phyloP scores from a whole-genome alignment of 1,284 basidiomycete genomes.

The Mycena sp. region DNA sequence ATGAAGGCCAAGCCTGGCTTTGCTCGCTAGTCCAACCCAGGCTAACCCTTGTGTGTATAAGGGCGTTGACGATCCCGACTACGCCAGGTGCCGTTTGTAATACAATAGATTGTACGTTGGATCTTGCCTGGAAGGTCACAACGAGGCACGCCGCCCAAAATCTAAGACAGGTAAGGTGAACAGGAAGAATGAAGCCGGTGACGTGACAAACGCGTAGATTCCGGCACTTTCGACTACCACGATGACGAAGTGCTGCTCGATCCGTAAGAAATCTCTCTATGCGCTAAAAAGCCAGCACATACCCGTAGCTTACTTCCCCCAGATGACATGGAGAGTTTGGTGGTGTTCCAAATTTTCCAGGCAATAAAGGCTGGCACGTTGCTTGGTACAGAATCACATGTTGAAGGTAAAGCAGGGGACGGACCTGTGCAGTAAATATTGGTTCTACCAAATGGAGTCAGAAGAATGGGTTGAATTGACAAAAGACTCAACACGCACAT shows the following conservation, averaged over 20 bases:
- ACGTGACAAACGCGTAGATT: conserved; percentile 8
- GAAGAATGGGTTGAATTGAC: neutral
- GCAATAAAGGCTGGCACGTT: neutral
- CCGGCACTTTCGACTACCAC: conserved; percentile 14
- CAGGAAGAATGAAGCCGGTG: neutral
- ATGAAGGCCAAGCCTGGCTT: neutral
- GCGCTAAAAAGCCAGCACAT: neutral
- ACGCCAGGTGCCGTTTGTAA: conserved; percentile 6
- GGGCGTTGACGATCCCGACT: conserved; percentile 10
- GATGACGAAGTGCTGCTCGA: conserved; percentile 10
- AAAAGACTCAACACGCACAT: neutral
- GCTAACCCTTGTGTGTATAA: conserved; percentile 16
- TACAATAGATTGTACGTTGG: neutral
- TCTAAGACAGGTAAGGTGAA: neutral
- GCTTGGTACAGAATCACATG: neutral
- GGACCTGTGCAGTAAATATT: conserved; percentile 13
- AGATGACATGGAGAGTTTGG: neutral
- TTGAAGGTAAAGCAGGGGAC: neutral
- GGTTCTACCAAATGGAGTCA: neutral
- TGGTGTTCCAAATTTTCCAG: conserved; percentile 11
- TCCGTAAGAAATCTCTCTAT: neutral
- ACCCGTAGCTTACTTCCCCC: conserved; percentile 6
- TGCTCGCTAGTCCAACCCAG: conserved; percentile 18
- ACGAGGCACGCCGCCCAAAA: conserved; percentile 5
- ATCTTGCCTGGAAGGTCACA: neutral